Evolutionary conservation across 2,329 filamentous ascomycete genomes (phyloP), one percentile per base, ranked within the genome.

Genomic region (Scytalidium lignicola): DNA sequence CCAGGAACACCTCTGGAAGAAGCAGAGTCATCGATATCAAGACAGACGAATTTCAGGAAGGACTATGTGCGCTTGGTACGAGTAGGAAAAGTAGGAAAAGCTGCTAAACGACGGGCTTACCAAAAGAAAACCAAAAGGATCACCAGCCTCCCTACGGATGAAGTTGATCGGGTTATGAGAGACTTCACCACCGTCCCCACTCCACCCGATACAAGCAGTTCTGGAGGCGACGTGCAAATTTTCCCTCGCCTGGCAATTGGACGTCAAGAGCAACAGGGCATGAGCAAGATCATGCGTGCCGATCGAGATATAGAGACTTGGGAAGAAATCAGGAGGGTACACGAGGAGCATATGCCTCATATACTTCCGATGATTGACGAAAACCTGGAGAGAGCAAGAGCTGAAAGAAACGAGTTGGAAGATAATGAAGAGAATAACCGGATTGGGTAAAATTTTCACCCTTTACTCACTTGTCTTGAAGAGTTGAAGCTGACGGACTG

Each of bases 381-480:
- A 22, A 46, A 41, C 17, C 45, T 56, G 23, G 17, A 26, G 19
- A 41, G 53, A 29, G 52, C 50, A 3, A 52, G 39, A 32, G 19
- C 46, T 17, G 37, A 20, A 17, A 48, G 48, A 42, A 49, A 32
- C n/a, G 52, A 51, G 29, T 57, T 69, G 56, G 58, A 62, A 53
- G 58, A 64, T n/a, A 57, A 55, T 32, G 53, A 67, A 41, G 65
- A 67, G 46, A 66, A 65, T 18, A 62, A 65, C 47, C 54, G 59
- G 17, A 49, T 57, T 63, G 61, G 50, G 66, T 58, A 23, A 29
- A 29, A 46, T 41, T 47, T 13, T 15, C 6, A 6, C 23, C 3
- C 18, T n/a, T n/a, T n/a, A n/a, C n/a, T 41, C 19, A 12, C 2
- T n/a, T 29, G 4, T 12, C 43, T 17, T 23, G 9, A 46, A 51